Evolutionary conservation across 768 basidiomycete species (phyloP).

Genomic region (Mycena latifolia): DNA sequence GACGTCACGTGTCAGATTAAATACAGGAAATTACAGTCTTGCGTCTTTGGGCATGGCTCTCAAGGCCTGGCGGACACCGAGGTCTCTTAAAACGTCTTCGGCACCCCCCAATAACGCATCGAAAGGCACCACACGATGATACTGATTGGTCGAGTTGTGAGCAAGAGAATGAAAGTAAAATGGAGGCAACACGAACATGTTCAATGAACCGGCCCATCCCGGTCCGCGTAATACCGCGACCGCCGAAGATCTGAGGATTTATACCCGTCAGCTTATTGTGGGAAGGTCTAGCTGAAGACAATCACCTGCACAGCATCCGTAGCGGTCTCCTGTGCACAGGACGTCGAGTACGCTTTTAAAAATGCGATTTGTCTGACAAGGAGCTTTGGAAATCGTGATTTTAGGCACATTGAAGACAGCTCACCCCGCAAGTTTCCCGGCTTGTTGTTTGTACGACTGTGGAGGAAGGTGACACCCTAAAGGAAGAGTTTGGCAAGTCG

Average conservation of each 20-base stretch:
- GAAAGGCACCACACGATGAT: conserved; percentile 74
- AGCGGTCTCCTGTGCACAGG: conserved; percentile 74
- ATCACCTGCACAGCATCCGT: conserved; percentile 54
- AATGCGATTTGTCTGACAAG: conserved; percentile 72
- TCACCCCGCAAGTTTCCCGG: conserved; percentile 78
- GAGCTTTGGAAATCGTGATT: neutral
- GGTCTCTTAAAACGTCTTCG: conserved; percentile 73
- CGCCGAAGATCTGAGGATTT: conserved; percentile 78
- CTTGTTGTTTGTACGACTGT: conserved; percentile 80
- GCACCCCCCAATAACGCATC: conserved; percentile 83
- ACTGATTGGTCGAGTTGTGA: conserved; percentile 2
- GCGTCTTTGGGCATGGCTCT: conserved; percentile 71
- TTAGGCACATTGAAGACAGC: conserved; percentile 17
- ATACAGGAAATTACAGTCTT: conserved; percentile 56
- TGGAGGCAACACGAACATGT: conserved; percentile 49
- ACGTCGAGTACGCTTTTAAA: conserved; percentile 77
- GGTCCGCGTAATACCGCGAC: conserved; percentile 85
- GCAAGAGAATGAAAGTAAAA: conserved; percentile 23
- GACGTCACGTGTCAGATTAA: neutral
- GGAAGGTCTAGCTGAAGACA: neutral
- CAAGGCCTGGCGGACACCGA: conserved; percentile 77
- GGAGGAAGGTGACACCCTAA: neutral
- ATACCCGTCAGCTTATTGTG: no score
- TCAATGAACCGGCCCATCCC: conserved; percentile 87
- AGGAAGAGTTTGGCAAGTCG: neutral